A percentile compares a stretch with the other conserved stretches of the same genome.
These are phyloP conservation scores for Schizophyllum amplum DNA, from an alignment of 1,284 basidiomycete species.

Conservation along the genomic window DNA sequence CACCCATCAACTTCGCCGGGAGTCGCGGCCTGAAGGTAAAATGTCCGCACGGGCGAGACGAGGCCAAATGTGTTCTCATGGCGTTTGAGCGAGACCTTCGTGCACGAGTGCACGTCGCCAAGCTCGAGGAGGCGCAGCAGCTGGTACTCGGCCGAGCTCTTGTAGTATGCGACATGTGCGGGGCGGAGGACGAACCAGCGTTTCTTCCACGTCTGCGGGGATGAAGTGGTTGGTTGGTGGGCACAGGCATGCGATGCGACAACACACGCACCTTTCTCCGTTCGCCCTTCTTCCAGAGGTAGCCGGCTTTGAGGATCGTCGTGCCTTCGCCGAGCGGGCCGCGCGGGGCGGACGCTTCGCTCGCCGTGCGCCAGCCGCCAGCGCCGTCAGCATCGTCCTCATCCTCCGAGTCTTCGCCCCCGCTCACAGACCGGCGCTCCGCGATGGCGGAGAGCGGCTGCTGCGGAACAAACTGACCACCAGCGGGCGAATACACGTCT, in stretches of 20 bases:
- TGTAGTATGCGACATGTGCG: constrained; percentile 94
- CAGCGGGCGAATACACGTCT: constrained; percentile 34
- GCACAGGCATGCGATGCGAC: constrained; percentile 7
- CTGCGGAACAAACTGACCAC: constrained; percentile 28
- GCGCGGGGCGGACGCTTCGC: constrained; percentile 53
- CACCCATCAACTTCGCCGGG: constrained; percentile 73
- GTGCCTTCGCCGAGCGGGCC: not conserved
- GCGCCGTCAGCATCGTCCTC: constrained; percentile 61
- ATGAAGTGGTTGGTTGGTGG: constrained; percentile 8
- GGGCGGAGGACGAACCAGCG: constrained; percentile 96
- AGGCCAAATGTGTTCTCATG: constrained; percentile 89
- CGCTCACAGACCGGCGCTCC: constrained; percentile 58
- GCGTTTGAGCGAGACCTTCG: constrained; percentile 82
- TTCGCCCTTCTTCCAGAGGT: constrained; percentile 94
- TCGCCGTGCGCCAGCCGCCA: constrained; percentile 52
- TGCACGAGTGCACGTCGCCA: constrained; percentile 85
- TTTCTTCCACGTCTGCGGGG: constrained; percentile 91
- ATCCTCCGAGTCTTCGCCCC: constrained; percentile 69
- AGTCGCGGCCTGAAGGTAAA: constrained; percentile 80
- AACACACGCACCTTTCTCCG: constrained; percentile 73
- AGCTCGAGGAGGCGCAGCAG: constrained; percentile 87
- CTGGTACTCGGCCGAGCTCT: constrained; percentile 89
- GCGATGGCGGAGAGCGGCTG: constrained; percentile 68
- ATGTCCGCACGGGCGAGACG: constrained; percentile 88
- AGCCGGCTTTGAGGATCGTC: constrained; percentile 70